These are phyloP conservation scores for Cordyceps cateniannulata DNA, from an alignment of 2,329 filamentous ascomycete species.

Conservation along the genomic window DNA sequence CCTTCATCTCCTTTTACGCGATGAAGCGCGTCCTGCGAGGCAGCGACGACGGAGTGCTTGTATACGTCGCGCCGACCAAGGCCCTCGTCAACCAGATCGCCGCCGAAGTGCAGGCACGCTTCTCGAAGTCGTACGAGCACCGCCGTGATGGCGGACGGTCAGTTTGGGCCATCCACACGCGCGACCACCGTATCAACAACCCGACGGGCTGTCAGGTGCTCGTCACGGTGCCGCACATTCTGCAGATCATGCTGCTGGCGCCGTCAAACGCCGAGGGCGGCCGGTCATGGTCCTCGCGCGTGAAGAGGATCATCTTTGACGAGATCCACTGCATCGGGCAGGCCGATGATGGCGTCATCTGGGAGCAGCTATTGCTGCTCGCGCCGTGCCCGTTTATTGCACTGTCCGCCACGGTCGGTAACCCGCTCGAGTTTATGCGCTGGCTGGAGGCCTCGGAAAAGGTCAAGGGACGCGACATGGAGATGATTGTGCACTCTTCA, in stretches of 20 bases:
- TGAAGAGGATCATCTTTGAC: conserved; percentile 75
- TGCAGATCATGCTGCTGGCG: conserved; percentile 70
- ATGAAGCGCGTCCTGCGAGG: conserved; percentile 69
- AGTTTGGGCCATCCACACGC: conserved; percentile 73
- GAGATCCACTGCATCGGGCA: conserved; percentile 78
- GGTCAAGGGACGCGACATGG: conserved; percentile 55
- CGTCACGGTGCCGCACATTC: conserved; percentile 70
- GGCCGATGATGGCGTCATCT: conserved; percentile 67
- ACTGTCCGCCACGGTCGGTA: conserved; percentile 73
- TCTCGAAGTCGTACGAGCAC: conserved; percentile 58
- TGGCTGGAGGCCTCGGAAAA: conserved; percentile 63
- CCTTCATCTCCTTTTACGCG: conserved; percentile 78
- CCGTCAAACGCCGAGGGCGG: conserved; percentile 53
- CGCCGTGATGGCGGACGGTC: conserved; percentile 44
- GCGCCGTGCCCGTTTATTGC: conserved; percentile 73
- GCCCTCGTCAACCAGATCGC: conserved; percentile 79
- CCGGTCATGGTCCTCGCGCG: conserved; percentile 54
- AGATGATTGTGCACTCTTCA: conserved; percentile 61
- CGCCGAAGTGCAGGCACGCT: conserved; percentile 69
- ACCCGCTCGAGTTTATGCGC: conserved; percentile 60
- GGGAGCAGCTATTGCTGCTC: conserved; percentile 70
- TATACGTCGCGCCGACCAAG: conserved; percentile 78
- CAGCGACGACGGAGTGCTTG: conserved; percentile 62
- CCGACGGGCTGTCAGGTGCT: conserved; percentile 66
- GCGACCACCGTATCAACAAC: conserved; percentile 70